Evolutionary conservation across 164 flowering plant genomes (phyloP).

Genomic region (Vitis labrusca): DNA sequence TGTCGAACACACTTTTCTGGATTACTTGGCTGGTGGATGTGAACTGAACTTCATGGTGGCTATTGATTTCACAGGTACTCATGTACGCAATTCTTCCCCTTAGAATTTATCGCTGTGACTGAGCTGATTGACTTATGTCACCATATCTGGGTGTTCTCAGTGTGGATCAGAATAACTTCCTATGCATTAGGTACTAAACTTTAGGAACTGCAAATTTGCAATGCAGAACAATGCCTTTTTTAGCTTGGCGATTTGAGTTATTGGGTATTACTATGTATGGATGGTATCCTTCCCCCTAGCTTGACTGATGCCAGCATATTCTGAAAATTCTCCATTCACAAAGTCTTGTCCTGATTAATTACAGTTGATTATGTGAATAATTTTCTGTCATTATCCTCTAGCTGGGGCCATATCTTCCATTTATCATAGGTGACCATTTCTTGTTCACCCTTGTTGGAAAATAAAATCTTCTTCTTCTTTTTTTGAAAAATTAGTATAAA

Average conservation of each 20-base stretch:
- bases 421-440: no score
- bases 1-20: slow-evolving; percentile 64
- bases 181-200: background rate
- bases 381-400: no score
- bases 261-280: background rate
- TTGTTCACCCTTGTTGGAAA: no score
- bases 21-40: slow-evolving; percentile 76
- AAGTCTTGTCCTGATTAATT: no score
- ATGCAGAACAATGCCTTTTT: background rate
- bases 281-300: background rate
- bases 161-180: background rate
- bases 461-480: no score
- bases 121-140: background rate
- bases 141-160: background rate
- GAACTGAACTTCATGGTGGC: slow-evolving; percentile 91
- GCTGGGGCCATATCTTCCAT: no score
- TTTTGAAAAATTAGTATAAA: no score
- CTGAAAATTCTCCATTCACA: no score
- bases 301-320: no score
- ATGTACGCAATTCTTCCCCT: slow-evolving; percentile 2
- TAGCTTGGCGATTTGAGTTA: background rate
- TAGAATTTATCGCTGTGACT: background rate
- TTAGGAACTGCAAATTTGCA: background rate
- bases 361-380: no score
- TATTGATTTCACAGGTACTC: slow-evolving; percentile 80